These are phyloP conservation scores for Cyphellophora europaea DNA, from an alignment of 2,329 filamentous ascomycete species.

Conservation along the genomic window DNA sequence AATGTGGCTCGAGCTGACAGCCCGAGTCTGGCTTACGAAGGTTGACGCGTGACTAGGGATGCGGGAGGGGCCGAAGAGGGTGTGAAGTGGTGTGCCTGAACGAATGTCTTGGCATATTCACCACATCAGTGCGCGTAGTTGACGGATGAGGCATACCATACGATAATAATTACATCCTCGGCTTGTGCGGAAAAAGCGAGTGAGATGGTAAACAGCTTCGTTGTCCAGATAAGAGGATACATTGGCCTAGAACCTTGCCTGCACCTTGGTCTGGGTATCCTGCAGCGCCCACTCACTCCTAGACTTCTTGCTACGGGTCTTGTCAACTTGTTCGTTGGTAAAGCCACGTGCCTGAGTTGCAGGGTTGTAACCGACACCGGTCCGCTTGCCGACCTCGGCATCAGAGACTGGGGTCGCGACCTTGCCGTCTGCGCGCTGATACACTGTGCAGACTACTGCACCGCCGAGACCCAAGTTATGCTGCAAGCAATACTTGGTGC, in stretches of 20 bases:
- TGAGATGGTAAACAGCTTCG: too few species aligned
- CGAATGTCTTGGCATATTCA: too few species aligned
- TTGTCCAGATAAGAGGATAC: too few species aligned
- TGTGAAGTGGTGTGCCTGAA: too few species aligned
- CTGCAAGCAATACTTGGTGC: conserved; percentile 68
- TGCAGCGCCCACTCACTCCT: conserved; percentile 67
- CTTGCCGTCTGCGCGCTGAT: conserved; percentile 71
- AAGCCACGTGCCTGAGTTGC: conserved; percentile 84
- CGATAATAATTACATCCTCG: too few species aligned
- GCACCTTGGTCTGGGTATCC: conserved; percentile 65
- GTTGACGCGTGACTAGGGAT: too few species aligned
- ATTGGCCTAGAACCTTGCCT: conserved; percentile 60
- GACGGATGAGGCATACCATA: too few species aligned
- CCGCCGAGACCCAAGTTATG: conserved; percentile 91
- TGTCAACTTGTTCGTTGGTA: conserved; percentile 63
- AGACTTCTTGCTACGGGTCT: conserved; percentile 60
- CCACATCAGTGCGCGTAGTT: too few species aligned
- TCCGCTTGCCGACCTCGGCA: conserved; percentile 55
- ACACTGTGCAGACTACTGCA: conserved; percentile 82
- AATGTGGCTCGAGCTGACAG: too few species aligned
- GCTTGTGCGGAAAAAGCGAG: too few species aligned
- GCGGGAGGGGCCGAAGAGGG: too few species aligned
- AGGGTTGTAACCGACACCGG: conserved; percentile 78
- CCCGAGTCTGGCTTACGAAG: too few species aligned
- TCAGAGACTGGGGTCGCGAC: conserved; percentile 51